Evolutionary conservation across 2,329 filamentous ascomycete genomes (phyloP).

Genomic region (Colletotrichum eremochloae): DNA sequence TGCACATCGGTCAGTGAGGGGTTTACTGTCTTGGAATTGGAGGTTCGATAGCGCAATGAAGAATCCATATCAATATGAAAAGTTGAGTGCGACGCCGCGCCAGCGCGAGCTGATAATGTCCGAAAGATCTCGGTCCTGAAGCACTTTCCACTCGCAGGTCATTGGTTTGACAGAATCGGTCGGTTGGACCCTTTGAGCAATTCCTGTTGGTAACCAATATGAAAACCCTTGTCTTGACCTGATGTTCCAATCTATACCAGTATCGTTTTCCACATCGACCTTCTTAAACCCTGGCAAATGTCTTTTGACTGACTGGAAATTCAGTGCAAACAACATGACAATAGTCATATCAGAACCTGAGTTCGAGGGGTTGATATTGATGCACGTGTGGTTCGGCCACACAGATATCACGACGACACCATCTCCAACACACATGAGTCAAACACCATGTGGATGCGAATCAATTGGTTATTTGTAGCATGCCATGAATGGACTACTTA

Average conservation of each 20-base stretch:
- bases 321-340: not conserved
- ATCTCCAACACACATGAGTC: not conserved
- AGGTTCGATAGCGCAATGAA: not conserved
- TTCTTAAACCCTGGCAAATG: not conserved
- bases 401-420: not conserved
- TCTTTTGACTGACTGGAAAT: not conserved
- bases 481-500: not conserved
- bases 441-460: not conserved
- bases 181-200: not conserved
- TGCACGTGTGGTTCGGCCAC: too few relatives aligned
- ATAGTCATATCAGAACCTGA: not conserved
- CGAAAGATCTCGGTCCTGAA: not conserved
- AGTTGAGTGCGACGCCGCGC: not conserved
- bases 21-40: not conserved
- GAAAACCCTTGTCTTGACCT: not conserved
- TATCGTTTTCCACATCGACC: not conserved
- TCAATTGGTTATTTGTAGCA: not conserved
- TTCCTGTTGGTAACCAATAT: not conserved
- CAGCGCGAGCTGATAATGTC: not conserved
- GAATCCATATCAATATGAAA: not conserved
- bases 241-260: not conserved
- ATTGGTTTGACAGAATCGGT: not conserved
- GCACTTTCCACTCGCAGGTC: not conserved
- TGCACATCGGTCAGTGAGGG: not conserved
- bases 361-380: too few relatives aligned